Evolutionary conservation across 1,139 yeast genomes (phyloP).

Genomic region (Kurtzmaniella quercitrusa): DNA sequence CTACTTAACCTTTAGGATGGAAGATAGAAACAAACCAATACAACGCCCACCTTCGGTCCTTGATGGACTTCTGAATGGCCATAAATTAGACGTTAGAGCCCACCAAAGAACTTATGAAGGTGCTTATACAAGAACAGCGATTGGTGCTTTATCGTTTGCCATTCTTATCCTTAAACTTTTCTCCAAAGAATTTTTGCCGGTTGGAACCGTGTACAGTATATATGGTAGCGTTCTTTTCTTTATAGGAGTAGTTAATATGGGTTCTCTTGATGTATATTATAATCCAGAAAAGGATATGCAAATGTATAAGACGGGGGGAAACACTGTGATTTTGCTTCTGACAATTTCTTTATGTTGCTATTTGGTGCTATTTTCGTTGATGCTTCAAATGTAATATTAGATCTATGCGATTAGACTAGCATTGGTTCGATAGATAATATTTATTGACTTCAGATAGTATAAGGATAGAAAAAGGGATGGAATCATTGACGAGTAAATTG

Average conservation of each 20-base stretch:
- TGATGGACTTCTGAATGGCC: conserved; percentile 30
- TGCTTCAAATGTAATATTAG: conserved; percentile 37
- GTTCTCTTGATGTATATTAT: conserved; percentile 43
- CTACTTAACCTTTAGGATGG: no score
- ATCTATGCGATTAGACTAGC: no score
- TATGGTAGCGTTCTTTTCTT: conserved; percentile 48
- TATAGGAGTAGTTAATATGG: conserved; percentile 44
- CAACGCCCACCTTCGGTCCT: conserved; percentile 25
- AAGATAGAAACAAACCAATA: background rate
- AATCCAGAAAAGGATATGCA: conserved; percentile 35
- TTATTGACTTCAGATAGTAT: no score
- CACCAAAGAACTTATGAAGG: conserved; percentile 63
- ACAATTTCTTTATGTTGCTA: conserved; percentile 44
- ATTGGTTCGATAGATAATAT: no score
- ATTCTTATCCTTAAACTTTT: conserved; percentile 50
- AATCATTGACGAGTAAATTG: no score
- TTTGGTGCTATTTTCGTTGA: conserved; percentile 37
- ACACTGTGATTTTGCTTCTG: conserved; percentile 41
- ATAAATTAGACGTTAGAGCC: conserved; percentile 51
- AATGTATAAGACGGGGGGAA: conserved; percentile 48
- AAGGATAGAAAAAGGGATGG: no score
- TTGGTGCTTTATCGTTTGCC: conserved; percentile 43
- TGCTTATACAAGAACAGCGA: conserved; percentile 52
- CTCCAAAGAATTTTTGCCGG: conserved; percentile 47
- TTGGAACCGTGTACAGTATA: conserved; percentile 50